phyloP scores from a whole-genome alignment of 352 stramenopile genomes.

The Hyaloperonospora arabidopsidis region DNA sequence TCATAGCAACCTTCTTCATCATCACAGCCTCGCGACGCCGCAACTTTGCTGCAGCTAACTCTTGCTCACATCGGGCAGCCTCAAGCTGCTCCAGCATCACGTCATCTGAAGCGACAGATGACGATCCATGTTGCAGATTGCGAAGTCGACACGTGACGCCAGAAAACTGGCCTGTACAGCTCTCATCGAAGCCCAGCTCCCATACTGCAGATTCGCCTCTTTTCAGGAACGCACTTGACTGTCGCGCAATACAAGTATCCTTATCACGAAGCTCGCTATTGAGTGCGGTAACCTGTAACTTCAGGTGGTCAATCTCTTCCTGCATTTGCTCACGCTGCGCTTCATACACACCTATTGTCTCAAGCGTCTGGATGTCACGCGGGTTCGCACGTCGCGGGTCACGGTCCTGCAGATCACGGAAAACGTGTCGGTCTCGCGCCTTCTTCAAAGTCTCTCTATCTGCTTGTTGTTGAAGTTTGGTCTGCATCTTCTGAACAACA shows the following conservation, averaged over 20 bases:
- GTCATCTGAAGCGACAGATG: conserved; percentile 45
- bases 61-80: conserved; percentile 60
- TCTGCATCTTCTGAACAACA: conserved; percentile 68
- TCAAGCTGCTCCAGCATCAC: conserved; percentile 73
- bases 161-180: conserved; percentile 2
- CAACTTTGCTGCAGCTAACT: conserved; percentile 49
- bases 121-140: conserved; percentile 3
- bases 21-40: conserved; percentile 60
- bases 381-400: conserved; percentile 49
- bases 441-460: conserved; percentile 66
- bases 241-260: conserved; percentile 57
- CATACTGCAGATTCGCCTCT: conserved; percentile 24
- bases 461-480: conserved; percentile 72
- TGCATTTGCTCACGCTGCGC: conserved; percentile 62
- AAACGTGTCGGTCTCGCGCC: conserved; percentile 44
- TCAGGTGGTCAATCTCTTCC: conserved; percentile 63
- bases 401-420: conserved; percentile 58
- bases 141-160: conserved; percentile 4
- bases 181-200: conserved; percentile 18
- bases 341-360: conserved; percentile 67
- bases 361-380: conserved; percentile 56
- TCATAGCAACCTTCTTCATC: conserved; percentile 68
- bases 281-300: conserved; percentile 45
- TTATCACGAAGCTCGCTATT: conserved; percentile 75
- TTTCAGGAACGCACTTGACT: conserved; percentile 16